Conservation (phyloP, 139 green algal species). For the Tetradesmus obliquus region DNA sequence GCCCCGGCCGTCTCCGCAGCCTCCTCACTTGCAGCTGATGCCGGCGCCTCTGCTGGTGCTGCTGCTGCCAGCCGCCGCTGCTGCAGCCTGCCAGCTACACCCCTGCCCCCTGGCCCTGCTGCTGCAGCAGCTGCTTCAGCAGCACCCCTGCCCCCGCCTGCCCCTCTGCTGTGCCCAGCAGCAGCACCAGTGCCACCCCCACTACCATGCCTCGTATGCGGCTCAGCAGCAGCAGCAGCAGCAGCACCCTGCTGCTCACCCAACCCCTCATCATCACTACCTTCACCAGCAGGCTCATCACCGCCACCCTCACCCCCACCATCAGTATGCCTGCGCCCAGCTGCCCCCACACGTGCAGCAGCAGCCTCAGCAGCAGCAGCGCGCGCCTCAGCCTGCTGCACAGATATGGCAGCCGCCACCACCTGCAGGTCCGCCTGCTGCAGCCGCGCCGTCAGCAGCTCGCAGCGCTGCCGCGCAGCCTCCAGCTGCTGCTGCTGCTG, state of each 20-base stretch:
- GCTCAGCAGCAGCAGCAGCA: background rate
- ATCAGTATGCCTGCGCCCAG: too few relatives aligned
- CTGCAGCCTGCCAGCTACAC: background rate
- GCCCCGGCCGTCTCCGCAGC: background rate
- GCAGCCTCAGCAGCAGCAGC: background rate
- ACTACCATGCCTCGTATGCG: background rate
- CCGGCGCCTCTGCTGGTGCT: background rate
- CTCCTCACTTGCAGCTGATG: background rate
- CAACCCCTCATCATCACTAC: background rate
- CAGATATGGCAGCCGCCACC: background rate
- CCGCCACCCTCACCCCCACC: background rate
- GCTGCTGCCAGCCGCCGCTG: background rate
- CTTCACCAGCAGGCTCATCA: background rate
- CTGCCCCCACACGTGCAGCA: background rate
- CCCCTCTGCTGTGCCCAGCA: background rate
- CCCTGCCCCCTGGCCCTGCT: background rate
- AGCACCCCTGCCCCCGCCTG: background rate
- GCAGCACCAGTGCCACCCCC: background rate
- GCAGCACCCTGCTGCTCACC: background rate
- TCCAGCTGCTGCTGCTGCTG: conserved; percentile 5
- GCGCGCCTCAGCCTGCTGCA: background rate
- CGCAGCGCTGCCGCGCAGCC: background rate
- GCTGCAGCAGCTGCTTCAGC: background rate
- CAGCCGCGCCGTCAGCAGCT: background rate
- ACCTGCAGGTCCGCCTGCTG: background rate